phyloP scores from a whole-genome alignment of 257 asterid species.

The Apocynum venetum region DNA sequence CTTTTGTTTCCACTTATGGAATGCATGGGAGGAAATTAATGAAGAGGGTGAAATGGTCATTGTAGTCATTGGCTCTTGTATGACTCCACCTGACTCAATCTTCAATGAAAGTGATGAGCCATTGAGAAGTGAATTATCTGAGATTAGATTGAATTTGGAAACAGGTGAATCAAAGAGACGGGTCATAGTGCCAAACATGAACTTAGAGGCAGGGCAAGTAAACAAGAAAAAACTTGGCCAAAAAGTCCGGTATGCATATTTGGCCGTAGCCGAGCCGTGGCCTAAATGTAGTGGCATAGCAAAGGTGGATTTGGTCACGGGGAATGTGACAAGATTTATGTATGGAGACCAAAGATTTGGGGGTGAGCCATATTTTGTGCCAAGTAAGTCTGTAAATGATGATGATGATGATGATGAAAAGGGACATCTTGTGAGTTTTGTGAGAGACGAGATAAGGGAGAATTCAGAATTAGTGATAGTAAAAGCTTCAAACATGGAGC shows the following conservation, averaged over 20 bases:
- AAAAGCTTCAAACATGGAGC: slow-evolving; percentile 46
- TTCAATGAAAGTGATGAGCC: slow-evolving; percentile 18
- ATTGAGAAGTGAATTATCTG: slow-evolving; percentile 30
- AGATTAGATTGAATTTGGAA: slow-evolving; percentile 34
- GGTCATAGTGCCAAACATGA: slow-evolving; percentile 35
- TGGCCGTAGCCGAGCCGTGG: slow-evolving; percentile 71
- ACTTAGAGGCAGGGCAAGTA: slow-evolving; percentile 55
- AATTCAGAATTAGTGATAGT: slow-evolving; percentile 43
- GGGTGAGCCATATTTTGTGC: slow-evolving; percentile 51
- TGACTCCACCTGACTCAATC: slow-evolving; percentile 40
- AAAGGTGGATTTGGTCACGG: slow-evolving; percentile 46
- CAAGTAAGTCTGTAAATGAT: not conserved
- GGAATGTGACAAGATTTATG: slow-evolving; percentile 30
- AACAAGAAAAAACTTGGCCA: slow-evolving; percentile 34
- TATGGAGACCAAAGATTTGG: slow-evolving; percentile 41
- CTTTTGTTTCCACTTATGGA: slow-evolving; percentile 59
- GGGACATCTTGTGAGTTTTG: slow-evolving; percentile 45
- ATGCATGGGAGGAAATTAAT: slow-evolving; percentile 57
- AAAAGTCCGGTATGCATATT: slow-evolving; percentile 34
- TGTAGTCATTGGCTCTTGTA: slow-evolving; percentile 44
- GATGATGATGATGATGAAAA: slow-evolving; percentile 32
- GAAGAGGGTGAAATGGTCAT: slow-evolving; percentile 25
- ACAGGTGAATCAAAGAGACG: slow-evolving; percentile 31
- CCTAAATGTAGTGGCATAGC: slow-evolving; percentile 61
- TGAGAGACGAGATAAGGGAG: slow-evolving; percentile 43